Base-by-base conservation (phyloP, 2,329 filamentous ascomycete genomes). In the Monosporascus sp. region DNA sequence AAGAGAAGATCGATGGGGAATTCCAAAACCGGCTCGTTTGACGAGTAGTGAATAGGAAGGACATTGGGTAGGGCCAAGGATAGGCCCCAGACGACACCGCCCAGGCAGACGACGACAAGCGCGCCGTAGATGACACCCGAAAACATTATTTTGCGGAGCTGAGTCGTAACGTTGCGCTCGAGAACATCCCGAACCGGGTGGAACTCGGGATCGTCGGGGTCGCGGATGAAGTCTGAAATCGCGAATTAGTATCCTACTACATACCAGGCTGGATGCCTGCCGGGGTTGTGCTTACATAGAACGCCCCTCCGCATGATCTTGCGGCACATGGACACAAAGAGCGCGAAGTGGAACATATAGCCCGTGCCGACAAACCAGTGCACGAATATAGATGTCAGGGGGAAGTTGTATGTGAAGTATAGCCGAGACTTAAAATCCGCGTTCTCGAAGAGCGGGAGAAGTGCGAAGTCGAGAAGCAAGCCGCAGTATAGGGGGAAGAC, bases 301-400 rank as follows among this genome's bases (percentile, higher is more conserved):
- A 99, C 94, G 49, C 94, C 94, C 60, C 85, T 90, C 57, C 94
- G 86, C 86, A 99, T 89, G 54, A 97, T 96, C 74, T 96, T 97
- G 57, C 94, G 86, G 71, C 94, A 99, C 92, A 99, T 97, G 52
- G 92, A 95, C 18, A 99, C 94, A 67, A 99, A 99, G 3, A 99
- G 81, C 5, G 94, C 94, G 68, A 99, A 99, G 68, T 99, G 94
- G 73, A 99, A 99, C 95, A 99, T 99, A 71, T 99, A 99, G 57
- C 92, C 96, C 3, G 94, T 99, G 48, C 94, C 94, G 52, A 97
- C 87, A 66, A 99, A 99, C 94, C 94, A 99, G 69, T 99, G 94
- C 50, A 97, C 88, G 68, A 99, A 99, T 15, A 95, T 83, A 15
- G 93, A 96, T 1, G 91, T 97, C 60, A 93, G 80, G 0, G 94